Conservation (phyloP, 331 rosid genomes). For the Cydonia oblonga region DNA sequence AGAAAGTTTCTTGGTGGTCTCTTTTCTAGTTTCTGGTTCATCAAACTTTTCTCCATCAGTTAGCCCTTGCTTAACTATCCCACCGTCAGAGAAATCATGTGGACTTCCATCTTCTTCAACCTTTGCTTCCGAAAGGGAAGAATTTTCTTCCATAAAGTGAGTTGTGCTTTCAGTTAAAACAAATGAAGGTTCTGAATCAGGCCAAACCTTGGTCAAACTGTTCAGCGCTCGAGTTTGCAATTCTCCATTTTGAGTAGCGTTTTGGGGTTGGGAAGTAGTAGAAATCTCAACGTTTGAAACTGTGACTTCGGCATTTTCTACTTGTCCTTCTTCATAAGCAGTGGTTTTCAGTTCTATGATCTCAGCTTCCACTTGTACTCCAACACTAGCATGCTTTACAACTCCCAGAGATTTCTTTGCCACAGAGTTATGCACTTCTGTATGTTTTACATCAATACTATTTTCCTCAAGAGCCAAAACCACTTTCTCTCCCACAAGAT, state of each 20-base stretch:
- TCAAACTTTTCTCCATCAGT: conserved; percentile 61
- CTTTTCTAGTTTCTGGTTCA: conserved; percentile 65
- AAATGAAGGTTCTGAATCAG: conserved; percentile 13
- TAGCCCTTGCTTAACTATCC: conserved; percentile 18
- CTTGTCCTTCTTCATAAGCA: conserved; percentile 21
- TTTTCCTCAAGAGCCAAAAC: conserved; percentile 15
- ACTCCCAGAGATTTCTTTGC: conserved; percentile 21
- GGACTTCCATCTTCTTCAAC: conserved; percentile 25
- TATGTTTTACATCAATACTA: conserved; percentile 7
- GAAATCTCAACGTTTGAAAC: conserved; percentile 26
- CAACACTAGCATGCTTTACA: conserved; percentile 17
- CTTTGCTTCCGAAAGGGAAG: conserved; percentile 13
- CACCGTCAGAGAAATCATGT: conserved; percentile 16
- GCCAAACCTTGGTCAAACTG: conserved; percentile 16
- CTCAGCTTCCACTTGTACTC: conserved; percentile 23
- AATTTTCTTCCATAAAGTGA: conserved; percentile 19
- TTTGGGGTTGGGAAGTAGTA: conserved; percentile 14
- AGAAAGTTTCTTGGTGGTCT: conserved; percentile 82
- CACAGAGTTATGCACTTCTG: conserved; percentile 14
- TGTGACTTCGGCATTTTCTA: conserved; percentile 24
- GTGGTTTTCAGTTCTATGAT: conserved; percentile 19
- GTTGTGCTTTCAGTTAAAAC: conserved; percentile 25
- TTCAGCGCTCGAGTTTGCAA: conserved; percentile 21
- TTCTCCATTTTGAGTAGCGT: conserved; percentile 10
- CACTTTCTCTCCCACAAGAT: conserved; percentile 23